Conservation (phyloP, 2,329 filamentous ascomycete genomes). For the Colletotrichum sansevieriae region DNA sequence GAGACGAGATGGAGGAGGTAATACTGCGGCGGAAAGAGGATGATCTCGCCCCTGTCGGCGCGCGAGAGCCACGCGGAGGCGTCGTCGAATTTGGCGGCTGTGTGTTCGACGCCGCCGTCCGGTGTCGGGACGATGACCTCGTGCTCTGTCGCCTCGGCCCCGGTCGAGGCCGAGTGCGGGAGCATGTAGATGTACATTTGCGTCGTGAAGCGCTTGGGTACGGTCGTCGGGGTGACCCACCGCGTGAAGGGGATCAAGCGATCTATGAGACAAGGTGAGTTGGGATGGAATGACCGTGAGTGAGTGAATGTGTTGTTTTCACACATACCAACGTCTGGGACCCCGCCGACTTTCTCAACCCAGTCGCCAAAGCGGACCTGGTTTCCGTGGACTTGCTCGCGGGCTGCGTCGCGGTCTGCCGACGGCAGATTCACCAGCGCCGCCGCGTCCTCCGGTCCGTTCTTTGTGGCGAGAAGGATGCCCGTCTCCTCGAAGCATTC, state of each 20-base stretch:
- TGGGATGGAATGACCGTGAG: not conserved
- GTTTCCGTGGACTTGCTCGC: constrained; percentile 77
- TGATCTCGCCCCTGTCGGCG: constrained; percentile 75
- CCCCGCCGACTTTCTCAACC: constrained; percentile 66
- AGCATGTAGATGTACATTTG: constrained; percentile 98
- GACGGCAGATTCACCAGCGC: constrained; percentile 72
- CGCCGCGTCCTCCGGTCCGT: constrained; percentile 54
- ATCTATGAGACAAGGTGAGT: constrained; percentile 54
- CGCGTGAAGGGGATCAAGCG: constrained; percentile 85
- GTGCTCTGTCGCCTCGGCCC: constrained; percentile 53
- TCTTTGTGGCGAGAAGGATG: constrained; percentile 76
- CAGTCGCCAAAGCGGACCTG: constrained; percentile 77
- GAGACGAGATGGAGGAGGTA: constrained; percentile 75
- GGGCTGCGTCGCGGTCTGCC: constrained; percentile 72
- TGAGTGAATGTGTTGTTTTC: not conserved
- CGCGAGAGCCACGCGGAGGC: constrained; percentile 77
- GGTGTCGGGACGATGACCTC: constrained; percentile 76
- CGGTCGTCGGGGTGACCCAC: constrained; percentile 86
- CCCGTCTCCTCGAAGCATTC: constrained; percentile 98
- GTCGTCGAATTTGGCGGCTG: constrained; percentile 82
- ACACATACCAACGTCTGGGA: constrained; percentile 74
- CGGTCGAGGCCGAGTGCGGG: constrained; percentile 63
- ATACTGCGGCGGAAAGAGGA: constrained; percentile 91
- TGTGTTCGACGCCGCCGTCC: constrained; percentile 76
- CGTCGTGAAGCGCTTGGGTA: constrained; percentile 86